These are phyloP conservation scores for Populus alba DNA, from an alignment of 345 rosid species.

Conservation along the genomic window DNA sequence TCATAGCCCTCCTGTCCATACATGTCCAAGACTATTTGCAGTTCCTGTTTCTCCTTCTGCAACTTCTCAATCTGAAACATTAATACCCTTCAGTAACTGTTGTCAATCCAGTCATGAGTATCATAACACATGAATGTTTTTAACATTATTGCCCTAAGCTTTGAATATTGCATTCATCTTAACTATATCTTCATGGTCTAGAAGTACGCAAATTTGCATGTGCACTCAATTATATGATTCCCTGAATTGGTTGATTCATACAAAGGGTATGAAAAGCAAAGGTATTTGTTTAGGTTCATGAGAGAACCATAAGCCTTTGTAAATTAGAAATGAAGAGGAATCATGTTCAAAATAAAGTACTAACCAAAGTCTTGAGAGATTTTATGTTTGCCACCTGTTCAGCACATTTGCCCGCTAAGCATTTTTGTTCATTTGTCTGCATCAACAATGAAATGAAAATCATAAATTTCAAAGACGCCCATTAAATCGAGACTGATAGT, in stretches of 20 bases:
- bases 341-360: conserved; percentile 20
- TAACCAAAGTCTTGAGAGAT: conserved; percentile 57
- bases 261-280: no score
- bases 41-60: conserved; percentile 68
- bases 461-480: conserved; percentile 3
- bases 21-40: conserved; percentile 70
- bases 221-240: no score
- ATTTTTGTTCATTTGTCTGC: conserved; percentile 67
- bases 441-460: conserved; percentile 17
- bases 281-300: background rate
- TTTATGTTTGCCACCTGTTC: conserved; percentile 67
- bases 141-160: background rate
- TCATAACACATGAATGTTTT: background rate
- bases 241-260: no score
- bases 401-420: conserved; percentile 55
- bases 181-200: no score
- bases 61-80: conserved; percentile 71
- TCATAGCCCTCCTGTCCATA: conserved; percentile 65
- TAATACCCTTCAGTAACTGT: conserved; percentile 4
- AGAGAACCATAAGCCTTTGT: background rate
- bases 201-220: no score
- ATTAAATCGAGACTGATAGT: background rate
- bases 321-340: background rate
- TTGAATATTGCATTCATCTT: background rate
- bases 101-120: background rate